Base-by-base conservation (phyloP, 2,329 filamentous ascomycete genomes). In the Phyllosticta citribraziliensis region DNA sequence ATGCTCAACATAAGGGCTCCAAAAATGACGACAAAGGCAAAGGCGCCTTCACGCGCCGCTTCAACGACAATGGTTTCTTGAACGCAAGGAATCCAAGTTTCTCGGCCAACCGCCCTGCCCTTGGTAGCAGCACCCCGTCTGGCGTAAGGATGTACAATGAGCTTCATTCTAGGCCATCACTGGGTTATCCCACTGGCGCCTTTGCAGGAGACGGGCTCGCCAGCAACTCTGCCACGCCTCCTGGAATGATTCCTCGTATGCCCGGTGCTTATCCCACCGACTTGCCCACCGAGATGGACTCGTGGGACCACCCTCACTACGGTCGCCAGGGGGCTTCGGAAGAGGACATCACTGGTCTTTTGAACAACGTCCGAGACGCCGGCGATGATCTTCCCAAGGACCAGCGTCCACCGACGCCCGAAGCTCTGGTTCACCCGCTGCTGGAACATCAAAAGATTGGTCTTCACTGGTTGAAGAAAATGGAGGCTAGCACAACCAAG, bases 361-460 rank as follows among this genome's bases (percentile, higher is more conserved):
- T 27, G 52, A 53, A 47, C 40, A 47, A 47, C 14, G 40, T 47
- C n/a, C 3, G 8, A 47, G 40, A 47, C 58, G 66, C 65, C 6
- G 67, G 70, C 53, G 68, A 68, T 33, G 73, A 76, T 9, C 70
- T 76, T 52, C 73, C 73, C 1, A 69, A 69, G 20, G 80, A 86
- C 60, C 79, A 85, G 57, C 82, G 87, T 17, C 84, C 88, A 62
- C 82, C 83, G 24, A 91, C 88, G 0, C 90, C 90, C 0, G 80
- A 82, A 52, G 86, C 81, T 1, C 82, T 96, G 68, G 84, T 79
- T 62, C 85, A 84, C 62, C 77, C 81, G 0, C 78, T 97, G 9
- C 91, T 94, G 75, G 84, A 87, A 54, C 91, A 96, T 68, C 92
- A 97, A 70, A 86, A 89, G 67, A 77, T 93, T 19, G 89, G 88